Base-by-base conservation (phyloP, 2,329 filamentous ascomycete species). In the Pseudogymnoascus sp. region DNA sequence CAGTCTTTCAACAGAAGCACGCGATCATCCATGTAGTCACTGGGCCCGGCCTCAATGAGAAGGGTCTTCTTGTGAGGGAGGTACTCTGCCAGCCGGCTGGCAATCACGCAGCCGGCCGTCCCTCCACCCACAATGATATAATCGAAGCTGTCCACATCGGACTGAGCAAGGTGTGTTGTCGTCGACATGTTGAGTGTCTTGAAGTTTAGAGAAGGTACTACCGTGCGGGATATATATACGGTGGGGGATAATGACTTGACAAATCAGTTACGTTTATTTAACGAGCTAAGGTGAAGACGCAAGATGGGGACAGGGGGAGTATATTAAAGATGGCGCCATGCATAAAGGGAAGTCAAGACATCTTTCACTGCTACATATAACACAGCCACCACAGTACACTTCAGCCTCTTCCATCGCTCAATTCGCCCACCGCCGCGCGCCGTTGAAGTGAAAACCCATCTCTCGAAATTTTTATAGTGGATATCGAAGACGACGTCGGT, bases 1-100 rank as follows among this genome's bases (percentile, higher is more conserved):
- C 92, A 96, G 77, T 96, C 87, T 73, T 92, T 92, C 70, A 96
- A 83, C 71, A 93, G 87, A 61, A 96, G 83, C 54, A 96, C 92
- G 64, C 90, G 86, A 76, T 95, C 89, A 76, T 96, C 90, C 80
- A 90, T 90, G 77, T 88, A 95, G 77, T 96, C 92, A 74, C 90
- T 93, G 63, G 92, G 92, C 54, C 92, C 92, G 68, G 88, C 92
- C 80, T 96, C 92, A 75, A 96, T 90, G 72, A 96, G 77, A 65
- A 96, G 85, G 64, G 93, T 84, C 69, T 84, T 88, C 79, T 90
- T 92, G 76, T 90, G 82, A 61, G 92, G 92, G 48, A 96, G 82
- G 75, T 96, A 95, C 76, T 92, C 85, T 34, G 91, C 70, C 13
- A 81, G 74, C 41, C 79, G 76, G 62, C 74, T 75, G 14, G 79